Conservation (phyloP, 805 yeast genomes). For the Candida sithepensis region DNA sequence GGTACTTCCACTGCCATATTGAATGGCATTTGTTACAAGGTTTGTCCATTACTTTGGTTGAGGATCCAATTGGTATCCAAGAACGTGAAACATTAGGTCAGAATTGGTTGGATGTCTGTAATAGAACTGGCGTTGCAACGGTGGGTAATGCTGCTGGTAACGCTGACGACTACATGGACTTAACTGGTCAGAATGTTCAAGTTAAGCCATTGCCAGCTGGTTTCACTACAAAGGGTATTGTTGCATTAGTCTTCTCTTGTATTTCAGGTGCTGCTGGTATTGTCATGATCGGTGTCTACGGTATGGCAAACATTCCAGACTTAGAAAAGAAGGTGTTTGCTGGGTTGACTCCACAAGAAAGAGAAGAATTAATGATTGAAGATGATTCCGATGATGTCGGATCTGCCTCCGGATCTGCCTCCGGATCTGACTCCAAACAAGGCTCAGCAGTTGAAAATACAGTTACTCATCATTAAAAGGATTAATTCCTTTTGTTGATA, state of each 20-base stretch:
- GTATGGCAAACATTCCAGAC: constrained; percentile 75
- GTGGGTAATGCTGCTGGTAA: constrained; percentile 92
- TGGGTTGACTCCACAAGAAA: constrained; percentile 48
- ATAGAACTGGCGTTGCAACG: constrained; percentile 44
- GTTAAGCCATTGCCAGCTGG: constrained; percentile 68
- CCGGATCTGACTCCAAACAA: constrained; percentile 8
- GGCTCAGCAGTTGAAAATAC: constrained; percentile 12
- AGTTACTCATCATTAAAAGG: not conserved
- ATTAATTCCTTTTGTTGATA: too few species aligned
- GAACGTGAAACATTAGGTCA: constrained; percentile 58
- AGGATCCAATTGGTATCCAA: constrained; percentile 76
- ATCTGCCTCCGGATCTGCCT: too few species aligned
- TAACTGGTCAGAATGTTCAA: constrained; percentile 75
- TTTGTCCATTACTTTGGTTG: constrained; percentile 73
- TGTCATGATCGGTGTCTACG: constrained; percentile 72
- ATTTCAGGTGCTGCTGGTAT: constrained; percentile 83
- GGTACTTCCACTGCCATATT: constrained; percentile 98
- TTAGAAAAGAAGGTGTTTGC: constrained; percentile 60
- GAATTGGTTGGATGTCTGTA: constrained; percentile 59
- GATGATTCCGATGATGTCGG: constrained; percentile 21
- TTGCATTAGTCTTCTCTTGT: constrained; percentile 89
- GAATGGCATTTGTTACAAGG: constrained; percentile 99
- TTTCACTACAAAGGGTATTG: constrained; percentile 92
- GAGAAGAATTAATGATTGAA: constrained; percentile 31
- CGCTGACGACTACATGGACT: constrained; percentile 55